Base-by-base conservation (phyloP, 2,329 filamentous ascomycete species). In the Aspergillus pseudoterreus region DNA sequence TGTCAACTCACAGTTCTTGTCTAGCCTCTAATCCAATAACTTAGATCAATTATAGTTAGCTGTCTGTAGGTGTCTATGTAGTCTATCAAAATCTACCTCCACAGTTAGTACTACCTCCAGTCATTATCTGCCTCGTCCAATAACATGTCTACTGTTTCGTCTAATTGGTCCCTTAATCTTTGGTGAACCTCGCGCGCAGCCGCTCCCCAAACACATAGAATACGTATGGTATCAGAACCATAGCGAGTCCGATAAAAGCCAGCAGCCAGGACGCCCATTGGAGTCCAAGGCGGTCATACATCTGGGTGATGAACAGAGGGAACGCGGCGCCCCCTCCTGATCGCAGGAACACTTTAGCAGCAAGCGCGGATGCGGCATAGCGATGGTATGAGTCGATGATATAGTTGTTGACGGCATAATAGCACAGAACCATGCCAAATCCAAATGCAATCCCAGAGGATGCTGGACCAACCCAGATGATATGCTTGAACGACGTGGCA, bases 361-460 rank as follows among this genome's bases (percentile, higher is more conserved):
- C 74, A 14, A 77, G 59, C 1, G 74, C 73, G 6, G 65, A 70
- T 0, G 75, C 75, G 0, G 72, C 71, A 52, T 72, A 75, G 48
- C 63, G 57, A 30, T 71, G 69, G 50, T 75, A 77, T 41, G 66
- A 82, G 59, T 92, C 87, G 50, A 91, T 84, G 10, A 91, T 80
- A 65, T 87, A 87, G 75, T 86, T 86, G 70, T 86, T 87, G 60
- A 84, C 83, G 5, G 84, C 76, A 72, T 89, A 89, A 78, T 89
- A 90, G 21, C 89, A 78, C 73, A 90, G 87, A 66, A 90, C 88
- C 77, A 90, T 88, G 54, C 86, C 86, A 61, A 88, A 89, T n/a
- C 86, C 86, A 44, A 90, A 83, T 6, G 82, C 79, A 63, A 85
- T 80, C 9, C 86, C 86, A 0, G 80, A 82, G 10, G 83, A 73